Conservation (phyloP, 805 yeast genomes). For the Starmerella apis region DNA sequence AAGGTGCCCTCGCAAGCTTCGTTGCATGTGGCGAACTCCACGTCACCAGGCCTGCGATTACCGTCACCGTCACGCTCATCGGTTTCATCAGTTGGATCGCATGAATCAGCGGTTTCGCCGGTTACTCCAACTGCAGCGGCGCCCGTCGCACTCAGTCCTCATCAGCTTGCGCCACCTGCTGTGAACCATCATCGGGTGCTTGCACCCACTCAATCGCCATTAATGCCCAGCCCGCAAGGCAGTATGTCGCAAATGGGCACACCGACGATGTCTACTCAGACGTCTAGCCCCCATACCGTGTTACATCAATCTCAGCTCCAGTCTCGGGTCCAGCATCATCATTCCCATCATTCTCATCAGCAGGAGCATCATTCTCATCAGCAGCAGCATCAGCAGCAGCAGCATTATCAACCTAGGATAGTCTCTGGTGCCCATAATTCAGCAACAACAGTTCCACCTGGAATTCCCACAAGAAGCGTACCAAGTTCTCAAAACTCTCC, state of each 20-base stretch:
- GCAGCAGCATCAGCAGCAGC: not conserved
- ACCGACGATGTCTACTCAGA: not conserved
- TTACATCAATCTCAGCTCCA: not conserved
- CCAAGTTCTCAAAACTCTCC: not conserved
- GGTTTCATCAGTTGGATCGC: not conserved
- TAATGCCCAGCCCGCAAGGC: not conserved
- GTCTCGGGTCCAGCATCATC: conserved; percentile 1
- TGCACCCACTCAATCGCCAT: not conserved
- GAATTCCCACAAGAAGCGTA: not conserved
- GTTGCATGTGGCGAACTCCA: not conserved
- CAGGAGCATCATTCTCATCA: not conserved
- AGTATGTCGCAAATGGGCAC: not conserved
- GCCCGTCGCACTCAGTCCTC: not conserved
- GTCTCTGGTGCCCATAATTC: not conserved
- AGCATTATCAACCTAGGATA: not conserved
- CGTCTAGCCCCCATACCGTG: no score
- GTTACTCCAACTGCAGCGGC: not conserved
- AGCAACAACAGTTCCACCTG: not conserved
- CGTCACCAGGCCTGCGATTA: not conserved
- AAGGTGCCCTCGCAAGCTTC: not conserved
- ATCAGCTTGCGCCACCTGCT: not conserved
- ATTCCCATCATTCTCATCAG: not conserved
- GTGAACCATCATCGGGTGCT: conserved; percentile 1
- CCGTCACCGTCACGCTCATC: conserved; percentile 1
- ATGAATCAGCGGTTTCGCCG: conserved; percentile 1